Evolutionary conservation across 2,329 filamentous ascomycete genomes (phyloP), one percentile per base, ranked within the genome.

Genomic region (Ascochyta pisi): DNA sequence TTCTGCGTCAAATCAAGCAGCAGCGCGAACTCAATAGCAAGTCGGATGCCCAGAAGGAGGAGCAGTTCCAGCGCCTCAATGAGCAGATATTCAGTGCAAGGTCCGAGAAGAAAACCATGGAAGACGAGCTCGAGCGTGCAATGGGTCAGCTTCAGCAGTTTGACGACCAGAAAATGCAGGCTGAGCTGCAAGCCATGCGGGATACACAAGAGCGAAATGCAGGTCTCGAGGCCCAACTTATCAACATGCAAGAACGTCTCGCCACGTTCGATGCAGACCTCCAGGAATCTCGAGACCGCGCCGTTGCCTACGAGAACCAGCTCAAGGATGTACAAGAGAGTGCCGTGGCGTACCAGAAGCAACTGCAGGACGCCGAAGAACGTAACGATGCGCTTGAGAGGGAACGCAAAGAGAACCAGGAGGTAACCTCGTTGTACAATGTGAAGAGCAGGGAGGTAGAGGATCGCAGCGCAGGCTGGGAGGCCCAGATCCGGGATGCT

Each of bases 1-100:
- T 98, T 8, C 89, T 94, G 68, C 87, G 92, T 39, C 93, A 98
- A 74, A 94, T 97, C 68, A 94, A 96, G 78, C 93, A 98, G 73
- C 94, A 98, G 77, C 89, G 93, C 55, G 92, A 96, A 70, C 84
- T 97, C 54, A 96, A 96, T 77, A 92, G 84, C 78, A 93, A 93
- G 70, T 92, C 91, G 1, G 92, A 96, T 64, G 81, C 71, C 2
- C 73, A 77, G 43, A 75, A 70, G 50, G 75, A 76, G 47, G 72
- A 65, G 24, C 76, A 81, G 45, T 71, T 77, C 44, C 64, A 69
- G 42, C 66, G 70, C 10, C 70, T 81, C 39, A 79, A 78, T 39
- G 75, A 78, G 13, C 76, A 77, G 63, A 70, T 78, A 16, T 65
- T 73, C 22, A 70, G 68, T 44, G 68, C 73, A 24, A 66, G 70